phyloP scores from a whole-genome alignment of 2,329 filamentous ascomycete genomes.

The Atkinsonella texensis region DNA sequence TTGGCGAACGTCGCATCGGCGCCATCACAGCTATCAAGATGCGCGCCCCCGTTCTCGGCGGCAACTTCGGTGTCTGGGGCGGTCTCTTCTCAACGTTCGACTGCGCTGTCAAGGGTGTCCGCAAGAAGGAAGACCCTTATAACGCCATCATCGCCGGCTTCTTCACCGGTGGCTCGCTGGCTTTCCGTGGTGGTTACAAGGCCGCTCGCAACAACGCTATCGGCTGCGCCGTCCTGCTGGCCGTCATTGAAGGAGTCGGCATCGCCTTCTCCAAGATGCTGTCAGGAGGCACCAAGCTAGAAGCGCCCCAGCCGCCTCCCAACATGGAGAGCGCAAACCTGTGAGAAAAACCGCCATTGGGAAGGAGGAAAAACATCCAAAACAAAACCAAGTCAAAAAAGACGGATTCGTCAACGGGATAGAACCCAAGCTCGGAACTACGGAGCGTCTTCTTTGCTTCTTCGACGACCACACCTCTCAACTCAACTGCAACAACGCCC shows the following conservation, averaged over 20 bases:
- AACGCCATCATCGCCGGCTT: slow-evolving; percentile 97
- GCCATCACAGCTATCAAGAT: slow-evolving; percentile 96
- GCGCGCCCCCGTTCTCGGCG: slow-evolving; percentile 86
- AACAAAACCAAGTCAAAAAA: neutral
- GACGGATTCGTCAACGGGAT: neutral
- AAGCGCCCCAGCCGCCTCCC: slow-evolving; percentile 35
- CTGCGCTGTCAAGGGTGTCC: slow-evolving; percentile 86
- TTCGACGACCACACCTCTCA: neutral
- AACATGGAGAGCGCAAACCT: slow-evolving; percentile 17
- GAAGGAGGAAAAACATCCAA: neutral
- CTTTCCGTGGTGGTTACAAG: slow-evolving; percentile 82
- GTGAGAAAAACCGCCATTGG: slow-evolving; percentile 9
- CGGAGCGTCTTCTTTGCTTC: neutral
- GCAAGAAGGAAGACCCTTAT: slow-evolving; percentile 96
- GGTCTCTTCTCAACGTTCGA: slow-evolving; percentile 93
- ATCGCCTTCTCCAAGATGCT: slow-evolving; percentile 94
- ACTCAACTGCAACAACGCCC: neutral
- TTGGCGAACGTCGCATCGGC: slow-evolving; percentile 91
- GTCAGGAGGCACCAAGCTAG: slow-evolving; percentile 75
- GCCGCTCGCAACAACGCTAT: slow-evolving; percentile 92
- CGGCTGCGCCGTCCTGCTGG: slow-evolving; percentile 85
- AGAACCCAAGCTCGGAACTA: neutral
- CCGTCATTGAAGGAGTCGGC: slow-evolving; percentile 93
- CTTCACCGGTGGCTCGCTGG: slow-evolving; percentile 87
- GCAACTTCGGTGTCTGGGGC: slow-evolving; percentile 97